Percentiles rank a stretch among this genome's conserved stretches.
phyloP scores from a whole-genome alignment of 1,284 basidiomycete species.

The Ceratobasidium sp. region DNA sequence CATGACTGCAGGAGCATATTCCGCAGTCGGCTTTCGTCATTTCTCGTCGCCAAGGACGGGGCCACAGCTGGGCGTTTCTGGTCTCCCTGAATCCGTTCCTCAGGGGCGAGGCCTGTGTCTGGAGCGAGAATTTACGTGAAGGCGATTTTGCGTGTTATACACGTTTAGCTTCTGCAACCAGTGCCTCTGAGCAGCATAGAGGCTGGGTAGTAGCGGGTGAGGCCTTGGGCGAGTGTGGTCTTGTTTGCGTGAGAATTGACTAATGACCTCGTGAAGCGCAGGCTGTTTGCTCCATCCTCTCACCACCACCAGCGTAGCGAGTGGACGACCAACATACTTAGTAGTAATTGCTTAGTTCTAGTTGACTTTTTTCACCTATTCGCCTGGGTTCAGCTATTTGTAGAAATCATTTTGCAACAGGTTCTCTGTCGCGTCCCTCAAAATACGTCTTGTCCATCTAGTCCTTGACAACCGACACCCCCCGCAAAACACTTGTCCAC shows the following conservation, averaged over 20 bases:
- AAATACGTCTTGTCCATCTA: conserved; percentile 20
- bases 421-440: conserved; percentile 29
- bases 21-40: not conserved
- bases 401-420: conserved; percentile 38
- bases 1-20: not conserved
- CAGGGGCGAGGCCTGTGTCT: not conserved
- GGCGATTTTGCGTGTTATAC: not conserved
- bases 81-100: not conserved
- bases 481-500: conserved; percentile 15
- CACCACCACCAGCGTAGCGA: conserved; percentile 38
- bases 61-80: not conserved
- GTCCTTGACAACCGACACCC: conserved; percentile 33
- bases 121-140: not conserved
- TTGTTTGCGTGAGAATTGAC: conserved; percentile 39
- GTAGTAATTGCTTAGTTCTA: conserved; percentile 38
- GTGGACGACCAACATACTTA: conserved; percentile 38
- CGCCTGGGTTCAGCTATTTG: conserved; percentile 36
- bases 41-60: not conserved
- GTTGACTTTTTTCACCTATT: conserved; percentile 37
- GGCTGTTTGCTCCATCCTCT: conserved; percentile 28
- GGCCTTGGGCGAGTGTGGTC: conserved; percentile 23
- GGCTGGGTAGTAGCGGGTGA: not conserved
- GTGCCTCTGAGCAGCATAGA: not conserved
- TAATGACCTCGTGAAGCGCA: conserved; percentile 31
- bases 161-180: not conserved